Percentiles rank a stretch among this genome's conserved stretches.
These are phyloP conservation scores for Vitellaria paradoxa DNA, from an alignment of 179 eudicot species.

Conservation along the genomic window DNA sequence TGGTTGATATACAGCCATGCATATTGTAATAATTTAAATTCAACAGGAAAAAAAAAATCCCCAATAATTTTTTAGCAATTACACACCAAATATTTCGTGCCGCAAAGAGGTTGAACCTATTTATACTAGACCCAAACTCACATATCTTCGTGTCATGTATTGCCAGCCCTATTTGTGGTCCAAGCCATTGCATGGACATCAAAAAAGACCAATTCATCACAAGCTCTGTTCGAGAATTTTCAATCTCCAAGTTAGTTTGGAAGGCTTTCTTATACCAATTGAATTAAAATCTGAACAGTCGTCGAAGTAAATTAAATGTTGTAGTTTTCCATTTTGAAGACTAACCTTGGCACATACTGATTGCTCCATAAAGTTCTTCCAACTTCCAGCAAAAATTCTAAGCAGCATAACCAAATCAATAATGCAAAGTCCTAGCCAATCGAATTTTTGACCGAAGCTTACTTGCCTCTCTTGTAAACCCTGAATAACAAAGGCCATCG, in stretches of 20 bases:
- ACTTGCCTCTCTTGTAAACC: constrained; percentile 37
- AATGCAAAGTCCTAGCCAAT: constrained; percentile 39
- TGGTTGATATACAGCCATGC: too few relatives aligned
- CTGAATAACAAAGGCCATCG: constrained; percentile 45
- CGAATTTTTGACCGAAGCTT: constrained; percentile 44
- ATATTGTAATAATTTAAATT: too few relatives aligned
- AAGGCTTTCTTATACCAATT: neutral
- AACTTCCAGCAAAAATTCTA: neutral
- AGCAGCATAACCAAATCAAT: constrained; percentile 16
- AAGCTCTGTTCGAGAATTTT: neutral
- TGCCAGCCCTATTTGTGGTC: neutral
- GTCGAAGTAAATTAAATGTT: neutral
- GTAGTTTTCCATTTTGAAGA: neutral
- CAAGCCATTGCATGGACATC: neutral
- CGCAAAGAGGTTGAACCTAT: too few relatives aligned
- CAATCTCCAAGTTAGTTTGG: neutral
- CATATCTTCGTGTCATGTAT: too few relatives aligned
- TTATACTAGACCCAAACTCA: too few relatives aligned
- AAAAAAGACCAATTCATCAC: neutral
- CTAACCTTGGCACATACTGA: too few relatives aligned
- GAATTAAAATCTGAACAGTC: neutral
- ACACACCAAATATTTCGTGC: too few relatives aligned
- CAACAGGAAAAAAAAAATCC: too few relatives aligned
- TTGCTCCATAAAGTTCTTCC: constrained; percentile 5
- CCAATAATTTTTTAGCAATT: too few relatives aligned